Conservation (phyloP, 257 asterid species). For the Salvia hispanica region DNA sequence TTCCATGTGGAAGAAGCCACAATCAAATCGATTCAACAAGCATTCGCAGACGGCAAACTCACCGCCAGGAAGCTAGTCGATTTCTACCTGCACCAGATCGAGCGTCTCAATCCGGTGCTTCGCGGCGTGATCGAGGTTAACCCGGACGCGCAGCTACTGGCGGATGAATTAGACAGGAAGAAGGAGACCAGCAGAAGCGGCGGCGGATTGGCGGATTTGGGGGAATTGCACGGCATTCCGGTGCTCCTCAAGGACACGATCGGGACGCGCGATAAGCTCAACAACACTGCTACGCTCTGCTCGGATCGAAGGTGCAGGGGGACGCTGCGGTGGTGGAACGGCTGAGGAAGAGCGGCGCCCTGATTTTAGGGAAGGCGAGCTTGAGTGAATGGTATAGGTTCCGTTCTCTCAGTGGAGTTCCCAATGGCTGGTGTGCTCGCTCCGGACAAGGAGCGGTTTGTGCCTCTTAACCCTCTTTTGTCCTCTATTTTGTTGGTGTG, state of each 20-base stretch:
- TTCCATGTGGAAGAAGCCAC: conserved; percentile 47
- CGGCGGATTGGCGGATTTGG: conserved; percentile 4
- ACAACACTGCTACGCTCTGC: conserved; percentile 69
- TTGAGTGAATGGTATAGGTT: conserved; percentile 63
- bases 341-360: conserved; percentile 64
- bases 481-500: neutral
- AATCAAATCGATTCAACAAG: conserved; percentile 37
- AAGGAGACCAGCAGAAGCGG: conserved; percentile 1
- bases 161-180: conserved; percentile 53
- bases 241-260: conserved; percentile 73
- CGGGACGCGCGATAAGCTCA: conserved; percentile 56
- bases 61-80: conserved; percentile 49
- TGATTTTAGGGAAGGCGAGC: conserved; percentile 68
- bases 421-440: conserved; percentile 77
- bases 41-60: conserved; percentile 39
- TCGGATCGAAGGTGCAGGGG: conserved; percentile 54
- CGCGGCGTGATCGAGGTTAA: conserved; percentile 60
- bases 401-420: conserved; percentile 44
- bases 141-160: conserved; percentile 57
- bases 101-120: conserved; percentile 56
- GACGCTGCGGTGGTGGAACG: conserved; percentile 69
- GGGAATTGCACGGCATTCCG: conserved; percentile 60
- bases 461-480: neutral
- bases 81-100: conserved; percentile 49
- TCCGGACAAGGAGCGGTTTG: conserved; percentile 63